Conservation (phyloP, 331 rosid genomes). For the Pyracantha coccinea region DNA sequence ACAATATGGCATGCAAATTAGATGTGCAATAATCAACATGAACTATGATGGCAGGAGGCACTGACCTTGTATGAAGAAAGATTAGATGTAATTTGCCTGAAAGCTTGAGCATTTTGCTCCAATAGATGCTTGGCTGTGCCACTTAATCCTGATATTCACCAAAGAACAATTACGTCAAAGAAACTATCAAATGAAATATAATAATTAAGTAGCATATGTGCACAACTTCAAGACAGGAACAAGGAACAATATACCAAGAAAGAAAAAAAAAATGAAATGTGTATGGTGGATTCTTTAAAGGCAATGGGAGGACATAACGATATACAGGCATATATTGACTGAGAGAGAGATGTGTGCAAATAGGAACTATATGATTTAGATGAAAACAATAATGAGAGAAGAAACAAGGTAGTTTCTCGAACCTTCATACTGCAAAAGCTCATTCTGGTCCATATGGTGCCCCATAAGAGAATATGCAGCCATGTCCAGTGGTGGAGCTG, state of each 20-base stretch:
- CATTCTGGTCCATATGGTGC: slow-evolving; percentile 42
- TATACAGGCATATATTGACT: neutral
- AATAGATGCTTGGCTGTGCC: slow-evolving; percentile 61
- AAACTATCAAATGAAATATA: neutral
- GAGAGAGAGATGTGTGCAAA: neutral
- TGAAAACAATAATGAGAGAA: neutral
- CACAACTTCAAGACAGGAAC: neutral
- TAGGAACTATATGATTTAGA: neutral
- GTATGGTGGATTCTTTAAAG: neutral
- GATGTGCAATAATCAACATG: neutral
- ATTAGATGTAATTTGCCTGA: slow-evolving; percentile 66
- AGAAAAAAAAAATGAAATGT: neutral
- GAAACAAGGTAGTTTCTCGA: slow-evolving; percentile 13
- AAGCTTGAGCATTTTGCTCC: slow-evolving; percentile 84
- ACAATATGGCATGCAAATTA: neutral
- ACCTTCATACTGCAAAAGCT: slow-evolving; percentile 60
- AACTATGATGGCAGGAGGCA: slow-evolving; percentile 3
- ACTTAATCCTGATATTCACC: slow-evolving; percentile 48
- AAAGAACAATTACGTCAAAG: slow-evolving; percentile 20
- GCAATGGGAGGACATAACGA: neutral
- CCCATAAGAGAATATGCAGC: slow-evolving; percentile 50
- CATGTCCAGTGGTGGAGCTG: slow-evolving; percentile 40
- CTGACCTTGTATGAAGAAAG: slow-evolving; percentile 79
- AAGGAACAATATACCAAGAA: neutral
- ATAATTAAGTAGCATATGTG: neutral